Evolutionary conservation across 306 rosid species (phyloP).

Genomic region (Phaseolus lunatus): DNA sequence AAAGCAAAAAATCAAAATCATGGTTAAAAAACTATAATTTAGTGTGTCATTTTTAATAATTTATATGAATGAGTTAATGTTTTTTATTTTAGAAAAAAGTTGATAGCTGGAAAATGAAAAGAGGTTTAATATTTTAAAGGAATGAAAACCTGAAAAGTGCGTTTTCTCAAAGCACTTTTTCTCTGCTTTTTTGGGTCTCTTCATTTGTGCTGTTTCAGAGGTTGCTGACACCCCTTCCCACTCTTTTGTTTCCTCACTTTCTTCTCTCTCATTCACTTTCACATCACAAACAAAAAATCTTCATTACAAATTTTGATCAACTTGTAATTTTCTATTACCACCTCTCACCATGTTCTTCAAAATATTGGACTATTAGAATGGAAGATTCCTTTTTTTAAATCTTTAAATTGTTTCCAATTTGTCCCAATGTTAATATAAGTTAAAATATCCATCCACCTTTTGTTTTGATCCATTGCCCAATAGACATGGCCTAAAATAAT

Average conservation of each 20-base stretch:
- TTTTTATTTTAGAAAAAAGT: no score
- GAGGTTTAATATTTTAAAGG: constrained; percentile 7
- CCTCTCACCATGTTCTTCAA: constrained; percentile 11
- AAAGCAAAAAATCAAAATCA: no score
- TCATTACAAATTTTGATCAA: not conserved
- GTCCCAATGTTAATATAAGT: constrained; percentile 6
- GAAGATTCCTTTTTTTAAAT: constrained; percentile 43
- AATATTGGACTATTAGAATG: constrained; percentile 10
- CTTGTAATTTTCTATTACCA: constrained; percentile 28
- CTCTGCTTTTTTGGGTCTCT: not conserved
- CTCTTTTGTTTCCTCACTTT: not conserved
- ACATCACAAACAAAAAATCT: not conserved
- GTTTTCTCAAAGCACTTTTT: constrained; percentile 21
- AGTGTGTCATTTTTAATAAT: no score
- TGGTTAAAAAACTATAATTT: no score
- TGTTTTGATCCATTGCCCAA: not conserved
- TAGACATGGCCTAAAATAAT: constrained; percentile 29
- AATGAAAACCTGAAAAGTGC: not conserved
- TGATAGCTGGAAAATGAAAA: constrained; percentile 37
- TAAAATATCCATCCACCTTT: constrained; percentile 20
- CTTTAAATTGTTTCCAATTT: constrained; percentile 1
- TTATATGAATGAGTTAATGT: no score
- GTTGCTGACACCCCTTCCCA: constrained; percentile 43
- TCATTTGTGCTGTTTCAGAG: constrained; percentile 37
- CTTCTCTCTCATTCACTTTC: not conserved